A percentile compares a stretch with the other conserved stretches of the same genome.
phyloP scores from a whole-genome alignment of 805 yeast genomes.

The Maudiozyma turicensis region DNA sequence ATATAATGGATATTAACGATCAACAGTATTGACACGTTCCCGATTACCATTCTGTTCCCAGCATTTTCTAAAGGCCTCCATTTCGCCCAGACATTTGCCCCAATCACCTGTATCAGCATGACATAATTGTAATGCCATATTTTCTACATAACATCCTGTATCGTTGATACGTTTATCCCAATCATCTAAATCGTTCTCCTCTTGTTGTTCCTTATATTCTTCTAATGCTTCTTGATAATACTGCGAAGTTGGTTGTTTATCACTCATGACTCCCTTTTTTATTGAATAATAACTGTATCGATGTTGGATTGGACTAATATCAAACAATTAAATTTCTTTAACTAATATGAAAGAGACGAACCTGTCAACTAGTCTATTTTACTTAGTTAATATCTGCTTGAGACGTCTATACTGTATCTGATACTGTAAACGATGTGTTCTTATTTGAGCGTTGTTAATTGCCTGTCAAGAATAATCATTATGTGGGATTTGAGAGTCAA shows the following conservation, averaged over 20 bases:
- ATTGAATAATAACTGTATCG: background rate
- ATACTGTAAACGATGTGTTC: no score
- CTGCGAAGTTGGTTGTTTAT: slow-evolving; percentile 6
- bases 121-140: slow-evolving; percentile 59
- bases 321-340: background rate
- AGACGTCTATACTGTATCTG: no score
- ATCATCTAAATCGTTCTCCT: slow-evolving; percentile 51
- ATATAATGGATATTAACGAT: slow-evolving; percentile 5
- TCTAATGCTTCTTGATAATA: slow-evolving; percentile 25
- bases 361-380: no score
- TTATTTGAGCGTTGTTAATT: no score
- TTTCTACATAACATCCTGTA: slow-evolving; percentile 71
- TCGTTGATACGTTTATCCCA: slow-evolving; percentile 67
- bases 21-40: slow-evolving; percentile 32
- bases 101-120: slow-evolving; percentile 78
- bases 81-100: slow-evolving; percentile 62
- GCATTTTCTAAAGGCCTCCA: slow-evolving; percentile 52
- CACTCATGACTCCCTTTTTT: background rate
- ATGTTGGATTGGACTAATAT: background rate
- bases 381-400: no score
- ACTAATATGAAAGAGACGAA: no score
- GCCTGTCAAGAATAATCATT: no score
- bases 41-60: slow-evolving; percentile 52
- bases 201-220: slow-evolving; percentile 21
- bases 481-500: no score